Conservation (phyloP, 164 flowering plant genomes). For the Vitis rupestris region DNA sequence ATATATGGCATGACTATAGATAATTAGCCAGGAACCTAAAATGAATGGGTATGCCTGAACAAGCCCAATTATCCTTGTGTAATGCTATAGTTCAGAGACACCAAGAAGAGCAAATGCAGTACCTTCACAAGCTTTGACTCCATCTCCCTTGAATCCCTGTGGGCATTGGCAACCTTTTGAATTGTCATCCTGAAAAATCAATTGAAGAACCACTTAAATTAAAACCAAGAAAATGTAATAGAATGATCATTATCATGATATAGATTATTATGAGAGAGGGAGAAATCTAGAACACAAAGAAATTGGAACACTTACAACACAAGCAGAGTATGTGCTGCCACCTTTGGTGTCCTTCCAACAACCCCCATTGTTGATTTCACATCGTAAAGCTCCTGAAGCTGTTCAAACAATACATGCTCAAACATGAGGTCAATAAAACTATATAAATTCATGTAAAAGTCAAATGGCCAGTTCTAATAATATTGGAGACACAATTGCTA, state of each 20-base stretch:
- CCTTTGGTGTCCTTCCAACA: slow-evolving; percentile 78
- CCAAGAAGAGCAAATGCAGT: slow-evolving; percentile 1
- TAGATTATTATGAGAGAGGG: background rate
- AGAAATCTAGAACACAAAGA: background rate
- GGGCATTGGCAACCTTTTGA: slow-evolving; percentile 85
- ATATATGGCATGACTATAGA: too few species aligned
- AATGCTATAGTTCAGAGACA: background rate
- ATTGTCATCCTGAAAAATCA: slow-evolving; percentile 55
- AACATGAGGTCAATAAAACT: background rate
- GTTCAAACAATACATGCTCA: slow-evolving; percentile 17
- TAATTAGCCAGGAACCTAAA: background rate
- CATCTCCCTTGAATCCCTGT: slow-evolving; percentile 91
- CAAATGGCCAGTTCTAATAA: background rate
- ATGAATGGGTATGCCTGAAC: background rate
- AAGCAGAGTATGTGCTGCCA: slow-evolving; percentile 79
- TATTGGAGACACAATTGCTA: too few species aligned
- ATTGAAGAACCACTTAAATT: background rate
- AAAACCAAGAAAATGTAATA: background rate
- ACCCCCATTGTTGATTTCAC: slow-evolving; percentile 95
- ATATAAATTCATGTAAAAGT: background rate
- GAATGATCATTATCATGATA: too few species aligned
- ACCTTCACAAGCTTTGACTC: slow-evolving; percentile 84
- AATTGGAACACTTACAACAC: slow-evolving; percentile 51
- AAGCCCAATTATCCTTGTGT: background rate
- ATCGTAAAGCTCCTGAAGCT: slow-evolving; percentile 86